These are phyloP conservation scores for Cyclostephanos tholiformis DNA, from an alignment of 108 stramenopile genomes.

Conservation along the genomic window DNA sequence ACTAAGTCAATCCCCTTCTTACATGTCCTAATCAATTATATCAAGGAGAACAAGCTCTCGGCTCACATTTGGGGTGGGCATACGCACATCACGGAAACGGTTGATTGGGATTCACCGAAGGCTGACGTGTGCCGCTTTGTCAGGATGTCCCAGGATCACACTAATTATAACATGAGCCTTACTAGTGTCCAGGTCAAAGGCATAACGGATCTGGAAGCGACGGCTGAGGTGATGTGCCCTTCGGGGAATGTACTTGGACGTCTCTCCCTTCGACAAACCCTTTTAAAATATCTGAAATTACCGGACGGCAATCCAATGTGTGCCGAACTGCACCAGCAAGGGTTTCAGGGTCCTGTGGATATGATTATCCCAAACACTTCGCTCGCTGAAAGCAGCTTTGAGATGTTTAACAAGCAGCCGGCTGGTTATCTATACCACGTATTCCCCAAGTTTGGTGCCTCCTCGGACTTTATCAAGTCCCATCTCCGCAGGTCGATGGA, in stretches of 20 bases:
- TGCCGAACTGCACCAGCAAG: neutral
- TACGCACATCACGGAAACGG: no score
- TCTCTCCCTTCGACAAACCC: no score
- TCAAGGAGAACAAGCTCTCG: neutral
- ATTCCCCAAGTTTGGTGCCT: neutral
- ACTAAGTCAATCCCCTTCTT: neutral
- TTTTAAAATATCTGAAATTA: no score
- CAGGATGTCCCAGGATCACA: no score
- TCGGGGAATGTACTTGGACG: no score
- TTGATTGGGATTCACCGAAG: no score
- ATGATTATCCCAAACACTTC: neutral
- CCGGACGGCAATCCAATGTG: neutral
- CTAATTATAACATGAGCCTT: no score
- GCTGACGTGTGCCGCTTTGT: no score
- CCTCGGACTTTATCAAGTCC: neutral
- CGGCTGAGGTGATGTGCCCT: neutral
- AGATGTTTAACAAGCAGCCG: conserved; percentile 2
- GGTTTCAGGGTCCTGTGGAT: neutral
- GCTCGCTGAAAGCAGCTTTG: neutral
- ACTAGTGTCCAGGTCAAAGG: no score
- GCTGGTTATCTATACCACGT: neutral
- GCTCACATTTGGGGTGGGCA: no score
- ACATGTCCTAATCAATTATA: neutral
- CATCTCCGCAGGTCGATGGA: no score
- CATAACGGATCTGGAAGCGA: neutral